Percentiles rank a stretch among this genome's conserved stretches.
phyloP scores from a whole-genome alignment of 129 eudicot genomes.

The Ambrosia artemisiifolia region DNA sequence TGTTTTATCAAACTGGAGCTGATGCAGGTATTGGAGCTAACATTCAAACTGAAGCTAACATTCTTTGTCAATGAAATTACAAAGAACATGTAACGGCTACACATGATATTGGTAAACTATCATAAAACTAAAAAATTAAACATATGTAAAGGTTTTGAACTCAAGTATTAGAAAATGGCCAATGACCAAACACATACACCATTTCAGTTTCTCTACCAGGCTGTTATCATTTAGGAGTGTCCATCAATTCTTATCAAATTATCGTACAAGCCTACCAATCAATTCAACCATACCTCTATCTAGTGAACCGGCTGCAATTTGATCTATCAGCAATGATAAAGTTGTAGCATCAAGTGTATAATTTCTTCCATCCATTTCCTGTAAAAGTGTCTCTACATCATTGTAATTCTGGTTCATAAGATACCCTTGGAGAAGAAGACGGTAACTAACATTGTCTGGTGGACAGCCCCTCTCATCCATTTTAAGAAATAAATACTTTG shows the following conservation, averaged over 20 bases:
- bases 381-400: constrained; percentile 5
- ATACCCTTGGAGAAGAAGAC: constrained; percentile 4
- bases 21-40: no score
- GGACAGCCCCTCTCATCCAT: constrained; percentile 18
- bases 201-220: neutral
- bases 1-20: no score
- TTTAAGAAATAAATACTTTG: constrained; percentile 1
- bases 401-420: neutral
- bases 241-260: neutral
- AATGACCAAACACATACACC: no score
- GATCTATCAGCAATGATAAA: neutral
- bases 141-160: no score
- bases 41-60: no score
- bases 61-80: no score
- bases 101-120: no score
- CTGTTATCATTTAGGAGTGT: neutral
- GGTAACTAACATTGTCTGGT: constrained; percentile 4
- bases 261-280: constrained; percentile 12
- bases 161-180: no score
- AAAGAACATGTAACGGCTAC: no score
- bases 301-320: neutral
- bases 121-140: no score
- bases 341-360: constrained; percentile 9
- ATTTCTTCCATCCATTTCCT: constrained; percentile 10
- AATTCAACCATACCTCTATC: neutral